Conservation (phyloP, 2,329 filamentous ascomycete species). For the Xylaria sp. region DNA sequence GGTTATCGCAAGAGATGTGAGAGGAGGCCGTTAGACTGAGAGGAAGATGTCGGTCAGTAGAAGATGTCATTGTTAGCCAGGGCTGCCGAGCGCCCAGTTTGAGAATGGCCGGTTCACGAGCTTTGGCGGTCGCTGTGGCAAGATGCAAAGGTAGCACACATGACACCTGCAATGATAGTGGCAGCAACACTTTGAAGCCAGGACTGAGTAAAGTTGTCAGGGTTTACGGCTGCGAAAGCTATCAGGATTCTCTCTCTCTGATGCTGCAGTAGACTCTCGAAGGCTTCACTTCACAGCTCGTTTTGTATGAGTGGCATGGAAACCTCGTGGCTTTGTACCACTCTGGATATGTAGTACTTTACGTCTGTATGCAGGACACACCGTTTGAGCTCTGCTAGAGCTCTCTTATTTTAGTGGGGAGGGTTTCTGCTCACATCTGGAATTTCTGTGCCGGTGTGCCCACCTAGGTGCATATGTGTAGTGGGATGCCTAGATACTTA, state of each 20-base stretch:
- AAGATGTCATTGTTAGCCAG: background rate
- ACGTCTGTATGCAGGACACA: too few relatives aligned
- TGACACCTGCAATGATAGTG: background rate
- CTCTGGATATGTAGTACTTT: background rate
- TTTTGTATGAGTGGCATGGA: background rate
- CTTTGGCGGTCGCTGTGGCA: background rate
- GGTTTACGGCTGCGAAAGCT: background rate
- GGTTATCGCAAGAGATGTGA: background rate
- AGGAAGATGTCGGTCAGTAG: background rate
- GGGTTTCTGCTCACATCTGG: too few relatives aligned
- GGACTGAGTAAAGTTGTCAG: background rate
- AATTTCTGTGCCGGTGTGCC: too few relatives aligned
- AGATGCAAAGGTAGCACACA: background rate
- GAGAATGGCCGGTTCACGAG: background rate
- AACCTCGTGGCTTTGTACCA: background rate
- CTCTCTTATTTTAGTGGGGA: background rate
- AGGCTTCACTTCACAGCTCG: slow-evolving; percentile 3
- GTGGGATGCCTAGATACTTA: too few relatives aligned
- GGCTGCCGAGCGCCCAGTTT: background rate
- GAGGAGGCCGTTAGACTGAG: background rate
- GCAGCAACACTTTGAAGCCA: background rate
- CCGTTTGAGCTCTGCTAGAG: too few relatives aligned
- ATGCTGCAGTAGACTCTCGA: background rate
- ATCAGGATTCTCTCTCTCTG: background rate
- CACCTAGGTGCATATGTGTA: too few relatives aligned